A percentile compares a stretch with the other conserved stretches of the same genome.
phyloP scores from a whole-genome alignment of 192 early-diverging fungal species.

The Backusella morwellensis region DNA sequence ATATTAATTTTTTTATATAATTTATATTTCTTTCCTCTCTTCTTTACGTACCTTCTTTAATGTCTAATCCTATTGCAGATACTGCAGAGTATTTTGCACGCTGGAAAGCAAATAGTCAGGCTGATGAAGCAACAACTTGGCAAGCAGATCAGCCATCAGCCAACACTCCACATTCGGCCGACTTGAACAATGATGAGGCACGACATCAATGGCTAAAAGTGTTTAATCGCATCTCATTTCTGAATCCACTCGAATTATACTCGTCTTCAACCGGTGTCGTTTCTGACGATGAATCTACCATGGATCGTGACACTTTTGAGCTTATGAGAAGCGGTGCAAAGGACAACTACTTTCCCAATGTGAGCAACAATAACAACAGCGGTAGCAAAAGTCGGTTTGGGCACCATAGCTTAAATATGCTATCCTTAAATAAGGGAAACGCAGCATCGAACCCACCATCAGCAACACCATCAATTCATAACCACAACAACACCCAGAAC shows the following conservation, averaged over 20 bases:
- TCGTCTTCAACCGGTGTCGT: background rate
- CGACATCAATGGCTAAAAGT: slow-evolving; percentile 7
- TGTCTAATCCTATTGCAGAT: slow-evolving; percentile 34
- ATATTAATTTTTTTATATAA: slow-evolving; percentile 7
- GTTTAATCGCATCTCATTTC: slow-evolving; percentile 10
- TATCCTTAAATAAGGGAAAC: background rate
- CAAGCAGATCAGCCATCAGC: background rate
- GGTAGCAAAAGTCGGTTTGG: background rate
- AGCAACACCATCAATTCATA: background rate
- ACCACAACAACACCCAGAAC: background rate
- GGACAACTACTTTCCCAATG: background rate
- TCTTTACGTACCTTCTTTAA: background rate
- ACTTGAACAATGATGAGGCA: slow-evolving; percentile 5
- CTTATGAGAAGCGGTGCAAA: slow-evolving; percentile 11
- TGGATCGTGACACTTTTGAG: slow-evolving; percentile 15
- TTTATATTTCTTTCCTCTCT: background rate
- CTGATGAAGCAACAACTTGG: slow-evolving; percentile 1
- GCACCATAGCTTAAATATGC: background rate
- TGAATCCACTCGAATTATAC: slow-evolving; percentile 14
- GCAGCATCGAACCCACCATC: background rate
- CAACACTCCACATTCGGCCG: background rate
- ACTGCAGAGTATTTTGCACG: slow-evolving; percentile 28
- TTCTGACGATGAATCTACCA: background rate
- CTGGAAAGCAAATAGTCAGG: background rate
- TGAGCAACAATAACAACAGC: background rate